Evolutionary conservation across 2,329 filamentous ascomycete species (phyloP).

Genomic region (Talaromyces sp.): DNA sequence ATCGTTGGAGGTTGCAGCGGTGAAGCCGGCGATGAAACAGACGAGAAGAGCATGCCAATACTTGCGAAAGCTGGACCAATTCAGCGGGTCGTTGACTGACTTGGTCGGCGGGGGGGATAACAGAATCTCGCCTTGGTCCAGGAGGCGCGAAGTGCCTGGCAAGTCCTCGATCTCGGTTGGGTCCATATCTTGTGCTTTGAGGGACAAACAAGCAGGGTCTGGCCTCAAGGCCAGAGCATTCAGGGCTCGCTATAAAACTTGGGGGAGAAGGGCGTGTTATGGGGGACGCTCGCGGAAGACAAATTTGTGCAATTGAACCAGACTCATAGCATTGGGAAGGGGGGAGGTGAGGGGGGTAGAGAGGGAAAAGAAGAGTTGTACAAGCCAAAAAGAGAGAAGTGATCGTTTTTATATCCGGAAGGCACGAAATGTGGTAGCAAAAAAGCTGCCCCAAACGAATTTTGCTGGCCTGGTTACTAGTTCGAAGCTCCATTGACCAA

Average conservation of each 20-base stretch:
- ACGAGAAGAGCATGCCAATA: slow-evolving; percentile 48
- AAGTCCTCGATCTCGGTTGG: slow-evolving; percentile 12
- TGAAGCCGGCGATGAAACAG: slow-evolving; percentile 49
- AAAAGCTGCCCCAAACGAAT: not conserved
- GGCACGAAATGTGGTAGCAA: not conserved
- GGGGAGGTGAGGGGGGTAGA: not conserved
- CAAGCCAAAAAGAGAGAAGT: not conserved
- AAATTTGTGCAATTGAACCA: slow-evolving; percentile 4
- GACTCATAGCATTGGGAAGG: slow-evolving; percentile 3
- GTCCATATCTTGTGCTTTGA: slow-evolving; percentile 12
- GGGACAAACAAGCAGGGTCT: not conserved
- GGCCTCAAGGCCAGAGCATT: slow-evolving; percentile 10
- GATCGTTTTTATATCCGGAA: not conserved
- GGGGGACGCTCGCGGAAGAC: slow-evolving; percentile 8
- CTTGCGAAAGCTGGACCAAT: slow-evolving; percentile 45
- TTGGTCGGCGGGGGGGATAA: slow-evolving; percentile 50
- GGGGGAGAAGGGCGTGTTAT: not conserved
- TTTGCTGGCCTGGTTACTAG: not conserved
- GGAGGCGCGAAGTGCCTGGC: slow-evolving; percentile 22
- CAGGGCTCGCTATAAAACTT: not conserved
- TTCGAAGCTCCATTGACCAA: not conserved
- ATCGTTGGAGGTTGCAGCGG: slow-evolving; percentile 52
- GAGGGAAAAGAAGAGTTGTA: not conserved
- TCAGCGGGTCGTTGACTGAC: slow-evolving; percentile 49
- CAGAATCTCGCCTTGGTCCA: slow-evolving; percentile 39